A percentile compares a stretch with the other conserved stretches of the same genome.
Evolutionary conservation across 176 grass and related monocot genomes (phyloP).

Genomic region (Oryza brachyantha): DNA sequence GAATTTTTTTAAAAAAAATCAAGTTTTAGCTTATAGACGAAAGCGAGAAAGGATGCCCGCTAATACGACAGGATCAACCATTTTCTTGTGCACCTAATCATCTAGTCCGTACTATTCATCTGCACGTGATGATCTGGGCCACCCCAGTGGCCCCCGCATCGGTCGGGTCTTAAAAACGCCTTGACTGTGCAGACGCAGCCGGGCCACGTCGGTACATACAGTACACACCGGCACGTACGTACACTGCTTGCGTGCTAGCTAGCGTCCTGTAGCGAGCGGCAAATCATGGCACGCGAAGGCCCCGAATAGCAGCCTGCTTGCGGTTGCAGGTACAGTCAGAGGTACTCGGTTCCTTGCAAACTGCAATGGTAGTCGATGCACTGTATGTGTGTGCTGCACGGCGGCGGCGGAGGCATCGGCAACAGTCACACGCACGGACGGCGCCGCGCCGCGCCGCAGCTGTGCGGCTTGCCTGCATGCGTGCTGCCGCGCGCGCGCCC

Average conservation of each 20-base stretch:
- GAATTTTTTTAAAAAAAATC: too few species aligned
- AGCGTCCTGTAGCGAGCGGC: not conserved
- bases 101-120: not conserved
- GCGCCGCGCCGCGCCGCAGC: not conserved
- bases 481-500: not conserved
- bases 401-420: not conserved
- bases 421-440: not conserved
- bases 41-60: too few species aligned
- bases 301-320: not conserved
- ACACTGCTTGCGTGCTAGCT: not conserved
- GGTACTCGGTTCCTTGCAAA: not conserved
- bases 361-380: not conserved
- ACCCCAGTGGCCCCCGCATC: not conserved
- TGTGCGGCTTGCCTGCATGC: too few species aligned
- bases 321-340: not conserved
- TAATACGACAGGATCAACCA: not conserved
- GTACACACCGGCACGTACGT: too few species aligned
- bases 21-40: too few species aligned
- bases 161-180: slow-evolving; percentile 14
- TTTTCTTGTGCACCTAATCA: not conserved
- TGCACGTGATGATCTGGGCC: slow-evolving; percentile 15
- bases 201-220: too few species aligned
- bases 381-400: not conserved
- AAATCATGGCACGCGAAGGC: not conserved
- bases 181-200: not conserved